Percentiles rank a stretch among this genome's conserved stretches.
These are phyloP conservation scores for Leucoagaricus sp. DNA, from an alignment of 1,284 basidiomycete genomes.

Conservation along the genomic window DNA sequence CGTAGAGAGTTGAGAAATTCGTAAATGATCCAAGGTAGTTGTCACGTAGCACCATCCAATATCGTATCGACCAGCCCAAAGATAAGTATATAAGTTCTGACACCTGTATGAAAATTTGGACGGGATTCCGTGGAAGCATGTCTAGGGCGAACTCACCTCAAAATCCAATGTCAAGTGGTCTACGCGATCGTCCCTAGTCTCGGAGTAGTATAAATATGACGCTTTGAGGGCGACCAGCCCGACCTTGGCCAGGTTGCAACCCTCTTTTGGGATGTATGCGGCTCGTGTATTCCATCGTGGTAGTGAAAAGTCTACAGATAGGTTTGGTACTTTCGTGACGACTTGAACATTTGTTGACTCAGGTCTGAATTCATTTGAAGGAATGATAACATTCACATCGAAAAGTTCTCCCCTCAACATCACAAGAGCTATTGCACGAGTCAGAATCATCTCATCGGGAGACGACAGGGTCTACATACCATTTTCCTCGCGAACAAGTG, in stretches of 20 bases:
- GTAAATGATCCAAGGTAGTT: constrained; percentile 94
- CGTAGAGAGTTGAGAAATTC: constrained; percentile 83
- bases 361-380: constrained; percentile 74
- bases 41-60: constrained; percentile 85
- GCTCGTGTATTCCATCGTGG: constrained; percentile 90
- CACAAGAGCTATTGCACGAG: constrained; percentile 62
- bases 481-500: constrained; percentile 77
- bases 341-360: constrained; percentile 72
- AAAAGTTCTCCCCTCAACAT: constrained; percentile 64
- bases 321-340: constrained; percentile 58
- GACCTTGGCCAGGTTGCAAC: constrained; percentile 62
- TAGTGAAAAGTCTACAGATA: constrained; percentile 61
- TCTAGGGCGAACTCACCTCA: constrained; percentile 43
- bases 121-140: background rate
- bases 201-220: constrained; percentile 75
- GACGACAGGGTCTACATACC: constrained; percentile 41
- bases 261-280: constrained; percentile 60
- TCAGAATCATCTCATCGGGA: constrained; percentile 2
- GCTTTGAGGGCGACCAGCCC: constrained; percentile 62
- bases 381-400: constrained; percentile 55
- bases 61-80: constrained; percentile 85
- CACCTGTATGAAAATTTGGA: constrained; percentile 36
- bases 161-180: constrained; percentile 79
- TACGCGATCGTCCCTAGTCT: constrained; percentile 66
- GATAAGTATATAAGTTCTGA: constrained; percentile 64